Percentiles rank a stretch among this genome's conserved stretches.
phyloP scores from a whole-genome alignment of 1,139 yeast genomes.

The Suhomyces anneliseae region DNA sequence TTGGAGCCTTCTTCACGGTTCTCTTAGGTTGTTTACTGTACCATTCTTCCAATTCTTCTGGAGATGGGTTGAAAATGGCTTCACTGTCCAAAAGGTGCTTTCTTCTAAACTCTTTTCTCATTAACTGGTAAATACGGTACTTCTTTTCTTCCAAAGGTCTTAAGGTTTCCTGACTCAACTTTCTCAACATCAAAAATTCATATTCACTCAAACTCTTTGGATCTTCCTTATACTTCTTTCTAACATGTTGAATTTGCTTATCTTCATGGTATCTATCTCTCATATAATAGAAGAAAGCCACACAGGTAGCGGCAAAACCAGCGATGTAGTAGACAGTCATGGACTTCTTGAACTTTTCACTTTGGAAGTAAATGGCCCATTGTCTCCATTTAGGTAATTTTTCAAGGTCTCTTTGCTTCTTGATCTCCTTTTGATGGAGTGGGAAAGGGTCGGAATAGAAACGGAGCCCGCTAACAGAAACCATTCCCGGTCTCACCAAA shows the following conservation, averaged over 20 bases:
- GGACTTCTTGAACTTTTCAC: conserved; percentile 38
- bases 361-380: conserved; percentile 41
- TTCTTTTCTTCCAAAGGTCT: conserved; percentile 59
- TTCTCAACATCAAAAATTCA: conserved; percentile 61
- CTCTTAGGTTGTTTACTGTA: conserved; percentile 41
- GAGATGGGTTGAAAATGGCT: conserved; percentile 52
- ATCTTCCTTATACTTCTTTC: conserved; percentile 41
- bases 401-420: conserved; percentile 22
- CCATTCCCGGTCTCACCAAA: neutral
- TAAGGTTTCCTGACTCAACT: conserved; percentile 47
- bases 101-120: conserved; percentile 54
- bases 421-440: conserved; percentile 28
- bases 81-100: conserved; percentile 45
- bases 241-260: conserved; percentile 51
- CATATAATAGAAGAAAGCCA: conserved; percentile 66
- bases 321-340: conserved; percentile 55
- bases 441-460: conserved; percentile 34
- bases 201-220: conserved; percentile 54
- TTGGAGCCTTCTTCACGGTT: conserved; percentile 27
- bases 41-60: conserved; percentile 48
- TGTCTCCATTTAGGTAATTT: conserved; percentile 39
- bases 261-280: conserved; percentile 67
- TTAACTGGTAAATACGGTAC: conserved; percentile 50
- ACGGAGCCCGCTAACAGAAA: neutral
- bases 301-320: conserved; percentile 54